phyloP scores from a whole-genome alignment of 768 basidiomycete genomes.

The Lactarius psammicola region DNA sequence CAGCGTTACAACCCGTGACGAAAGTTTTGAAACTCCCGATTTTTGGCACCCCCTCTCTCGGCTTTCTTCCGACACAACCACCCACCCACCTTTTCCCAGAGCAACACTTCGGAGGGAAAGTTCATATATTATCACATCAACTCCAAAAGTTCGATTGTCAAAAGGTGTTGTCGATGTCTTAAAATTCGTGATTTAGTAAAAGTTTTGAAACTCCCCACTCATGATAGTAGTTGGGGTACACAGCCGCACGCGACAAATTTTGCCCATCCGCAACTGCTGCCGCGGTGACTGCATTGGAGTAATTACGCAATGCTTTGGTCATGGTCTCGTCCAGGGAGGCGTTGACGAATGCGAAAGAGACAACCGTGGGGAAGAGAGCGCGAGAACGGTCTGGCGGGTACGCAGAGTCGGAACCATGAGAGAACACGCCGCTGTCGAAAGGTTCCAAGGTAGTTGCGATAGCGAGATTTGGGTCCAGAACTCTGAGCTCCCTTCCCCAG shows the following conservation, averaged over 20 bases:
- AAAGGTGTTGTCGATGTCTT: no score
- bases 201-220: no score
- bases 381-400: not conserved
- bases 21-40: no score
- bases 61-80: no score
- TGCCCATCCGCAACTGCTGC: not conserved
- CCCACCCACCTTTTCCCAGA: no score
- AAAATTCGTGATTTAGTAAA: no score
- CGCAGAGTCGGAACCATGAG: not conserved
- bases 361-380: not conserved
- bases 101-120: no score
- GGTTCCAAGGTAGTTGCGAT: not conserved
- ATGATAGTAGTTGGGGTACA: not conserved
- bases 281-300: not conserved
- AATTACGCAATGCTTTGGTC: not conserved
- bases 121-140: no score
- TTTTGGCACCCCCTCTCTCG: no score
- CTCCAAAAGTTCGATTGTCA: no score
- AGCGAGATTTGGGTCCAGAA: not conserved
- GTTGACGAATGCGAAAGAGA: not conserved
- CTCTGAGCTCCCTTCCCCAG: not conserved
- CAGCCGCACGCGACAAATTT: no score
- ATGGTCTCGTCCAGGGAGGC: not conserved
- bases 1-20: no score
- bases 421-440: not conserved